Conservation (phyloP, 208 protist species). For the Crithidia expoeki region DNA sequence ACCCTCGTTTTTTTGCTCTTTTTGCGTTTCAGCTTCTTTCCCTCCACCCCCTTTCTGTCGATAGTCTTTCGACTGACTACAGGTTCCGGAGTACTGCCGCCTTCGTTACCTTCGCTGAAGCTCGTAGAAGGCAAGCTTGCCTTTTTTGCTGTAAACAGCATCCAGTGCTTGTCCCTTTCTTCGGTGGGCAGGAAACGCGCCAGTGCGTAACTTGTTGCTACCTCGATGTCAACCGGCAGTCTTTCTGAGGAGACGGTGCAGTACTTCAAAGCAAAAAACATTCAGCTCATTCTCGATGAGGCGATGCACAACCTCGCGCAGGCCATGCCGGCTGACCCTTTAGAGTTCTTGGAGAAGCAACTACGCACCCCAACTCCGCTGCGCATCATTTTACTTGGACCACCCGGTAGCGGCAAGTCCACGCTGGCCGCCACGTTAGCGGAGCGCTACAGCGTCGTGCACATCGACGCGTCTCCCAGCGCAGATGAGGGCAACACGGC, state of each 20-base stretch:
- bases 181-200: neutral
- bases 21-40: neutral
- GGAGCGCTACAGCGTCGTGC: slow-evolving; percentile 78
- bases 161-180: neutral
- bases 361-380: slow-evolving; percentile 52
- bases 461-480: slow-evolving; percentile 84
- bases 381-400: slow-evolving; percentile 79
- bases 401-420: slow-evolving; percentile 91
- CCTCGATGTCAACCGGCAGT: slow-evolving; percentile 71
- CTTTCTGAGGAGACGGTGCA: slow-evolving; percentile 59
- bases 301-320: slow-evolving; percentile 78
- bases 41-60: too few relatives aligned
- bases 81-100: too few relatives aligned
- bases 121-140: neutral
- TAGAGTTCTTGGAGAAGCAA: slow-evolving; percentile 55
- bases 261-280: slow-evolving; percentile 79
- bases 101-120: too few relatives aligned
- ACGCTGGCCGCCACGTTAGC: slow-evolving; percentile 86
- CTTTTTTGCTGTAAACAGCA: neutral
- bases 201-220: neutral
- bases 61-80: too few relatives aligned
- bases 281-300: slow-evolving; percentile 73
- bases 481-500: slow-evolving; percentile 54
- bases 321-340: slow-evolving; percentile 68
- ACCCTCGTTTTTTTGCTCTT: slow-evolving; percentile 8